Percentiles rank a stretch among this genome's conserved stretches.
These are phyloP conservation scores for Backusella mclennaniae DNA, from an alignment of 192 early-diverging fungal genomes.

Conservation along the genomic window DNA sequence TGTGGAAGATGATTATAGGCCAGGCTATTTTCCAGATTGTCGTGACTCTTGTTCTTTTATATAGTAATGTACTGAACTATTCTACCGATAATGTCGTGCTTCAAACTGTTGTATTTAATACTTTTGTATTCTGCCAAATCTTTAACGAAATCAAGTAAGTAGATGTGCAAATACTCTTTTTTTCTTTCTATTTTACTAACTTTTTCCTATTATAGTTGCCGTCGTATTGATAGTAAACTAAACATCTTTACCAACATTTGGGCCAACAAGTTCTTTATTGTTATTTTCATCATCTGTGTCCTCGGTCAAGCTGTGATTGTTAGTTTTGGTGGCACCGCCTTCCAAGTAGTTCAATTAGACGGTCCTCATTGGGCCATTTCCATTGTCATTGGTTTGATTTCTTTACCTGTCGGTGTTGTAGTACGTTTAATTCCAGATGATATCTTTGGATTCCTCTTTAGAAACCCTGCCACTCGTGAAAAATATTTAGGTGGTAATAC, in stretches of 20 bases:
- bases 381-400: constrained; percentile 70
- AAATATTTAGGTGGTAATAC: constrained; percentile 17
- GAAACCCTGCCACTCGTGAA: constrained; percentile 25
- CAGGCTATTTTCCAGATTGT: constrained; percentile 89
- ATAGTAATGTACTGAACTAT: constrained; percentile 60
- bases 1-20: constrained; percentile 96
- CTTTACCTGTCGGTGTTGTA: constrained; percentile 80
- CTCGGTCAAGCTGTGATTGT: constrained; percentile 88
- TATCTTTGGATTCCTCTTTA: constrained; percentile 37
- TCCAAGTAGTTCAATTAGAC: constrained; percentile 66
- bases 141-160: constrained; percentile 83
- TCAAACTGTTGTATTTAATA: constrained; percentile 87
- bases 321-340: constrained; percentile 84
- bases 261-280: constrained; percentile 76
- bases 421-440: constrained; percentile 82
- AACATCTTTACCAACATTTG: constrained; percentile 85
- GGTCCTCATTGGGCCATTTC: constrained; percentile 82
- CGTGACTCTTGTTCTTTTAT: constrained; percentile 71
- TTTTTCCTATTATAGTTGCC: constrained; percentile 49
- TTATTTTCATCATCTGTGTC: constrained; percentile 73
- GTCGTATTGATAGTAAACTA: constrained; percentile 70
- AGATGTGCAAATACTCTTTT: not conserved
- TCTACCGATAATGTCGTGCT: constrained; percentile 33
- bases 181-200: not conserved
- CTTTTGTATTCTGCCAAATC: constrained; percentile 88